Conservation (phyloP, 2,329 filamentous ascomycete genomes). For the Apiospora sp. region DNA sequence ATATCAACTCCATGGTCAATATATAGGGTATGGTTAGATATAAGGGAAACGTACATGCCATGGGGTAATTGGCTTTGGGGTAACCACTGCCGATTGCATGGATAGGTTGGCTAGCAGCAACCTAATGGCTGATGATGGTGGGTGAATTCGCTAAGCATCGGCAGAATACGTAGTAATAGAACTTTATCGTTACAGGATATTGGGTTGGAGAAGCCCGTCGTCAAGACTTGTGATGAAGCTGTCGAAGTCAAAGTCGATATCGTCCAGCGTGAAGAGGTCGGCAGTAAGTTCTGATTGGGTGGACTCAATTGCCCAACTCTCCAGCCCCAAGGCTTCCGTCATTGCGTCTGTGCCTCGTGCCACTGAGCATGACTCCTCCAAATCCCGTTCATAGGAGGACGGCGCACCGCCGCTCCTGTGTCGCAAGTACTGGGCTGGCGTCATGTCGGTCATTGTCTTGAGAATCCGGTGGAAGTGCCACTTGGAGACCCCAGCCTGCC, state of each 20-base stretch:
- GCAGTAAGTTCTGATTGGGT: neutral
- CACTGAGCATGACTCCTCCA: neutral
- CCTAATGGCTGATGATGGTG: too few relatives aligned
- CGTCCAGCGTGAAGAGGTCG: neutral
- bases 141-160: too few relatives aligned
- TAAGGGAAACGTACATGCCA: neutral
- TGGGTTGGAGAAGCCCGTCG: neutral
- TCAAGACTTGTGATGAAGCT: neutral
- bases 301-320: too few relatives aligned
- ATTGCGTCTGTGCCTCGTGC: too few relatives aligned
- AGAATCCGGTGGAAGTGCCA: slow-evolving; percentile 27
- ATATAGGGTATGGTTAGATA: neutral
- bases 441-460: slow-evolving; percentile 21
- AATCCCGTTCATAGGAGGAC: neutral
- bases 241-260: neutral
- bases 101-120: too few relatives aligned
- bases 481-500: slow-evolving; percentile 23
- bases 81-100: too few relatives aligned
- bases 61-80: neutral
- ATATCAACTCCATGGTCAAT: neutral
- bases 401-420: neutral
- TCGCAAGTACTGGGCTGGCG: neutral
- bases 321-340: too few relatives aligned
- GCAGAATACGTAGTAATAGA: too few relatives aligned
- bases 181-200: too few relatives aligned